Evolutionary conservation across 2,329 filamentous ascomycete genomes (phyloP).

Genomic region (Fusarium sp.): DNA sequence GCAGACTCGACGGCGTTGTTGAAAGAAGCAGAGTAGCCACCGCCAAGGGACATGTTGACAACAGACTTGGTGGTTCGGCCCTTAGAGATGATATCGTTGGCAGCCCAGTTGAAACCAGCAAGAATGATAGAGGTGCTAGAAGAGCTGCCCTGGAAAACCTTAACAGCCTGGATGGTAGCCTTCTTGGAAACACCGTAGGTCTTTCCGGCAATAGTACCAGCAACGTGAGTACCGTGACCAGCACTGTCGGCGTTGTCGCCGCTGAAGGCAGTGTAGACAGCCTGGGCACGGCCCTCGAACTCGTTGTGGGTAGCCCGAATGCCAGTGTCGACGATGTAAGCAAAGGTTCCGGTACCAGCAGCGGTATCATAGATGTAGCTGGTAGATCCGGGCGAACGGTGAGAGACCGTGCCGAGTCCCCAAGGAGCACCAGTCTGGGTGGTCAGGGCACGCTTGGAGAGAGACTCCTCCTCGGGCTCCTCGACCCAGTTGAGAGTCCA

Average conservation of each 20-base stretch:
- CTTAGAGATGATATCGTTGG: constrained; percentile 58
- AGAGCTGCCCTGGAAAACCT: constrained; percentile 56
- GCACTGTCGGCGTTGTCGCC: constrained; percentile 48
- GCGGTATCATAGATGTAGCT: constrained; percentile 64
- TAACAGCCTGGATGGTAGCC: constrained; percentile 59
- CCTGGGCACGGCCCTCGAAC: constrained; percentile 65
- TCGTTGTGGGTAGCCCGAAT: constrained; percentile 66
- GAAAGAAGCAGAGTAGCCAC: constrained; percentile 58
- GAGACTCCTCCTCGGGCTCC: constrained; percentile 17
- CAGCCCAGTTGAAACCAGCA: constrained; percentile 57
- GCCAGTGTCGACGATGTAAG: constrained; percentile 74
- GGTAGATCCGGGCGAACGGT: constrained; percentile 43
- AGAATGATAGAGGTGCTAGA: constrained; percentile 51
- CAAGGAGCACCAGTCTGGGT: constrained; percentile 51
- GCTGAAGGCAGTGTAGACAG: constrained; percentile 45
- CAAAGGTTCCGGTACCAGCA: constrained; percentile 62
- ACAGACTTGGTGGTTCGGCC: constrained; percentile 57
- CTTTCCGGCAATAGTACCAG: constrained; percentile 53
- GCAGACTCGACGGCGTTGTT: constrained; percentile 64
- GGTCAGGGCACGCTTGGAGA: constrained; percentile 47
- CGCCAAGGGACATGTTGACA: constrained; percentile 69
- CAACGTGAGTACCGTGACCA: constrained; percentile 60
- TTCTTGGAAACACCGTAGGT: constrained; percentile 60
- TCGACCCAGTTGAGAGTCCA: constrained; percentile 48
- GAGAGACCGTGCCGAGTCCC: constrained; percentile 53